Percentiles rank a stretch among this genome's conserved stretches.
These are phyloP conservation scores for Passiflora organensis DNA, from an alignment of 345 rosid species.

Conservation along the genomic window DNA sequence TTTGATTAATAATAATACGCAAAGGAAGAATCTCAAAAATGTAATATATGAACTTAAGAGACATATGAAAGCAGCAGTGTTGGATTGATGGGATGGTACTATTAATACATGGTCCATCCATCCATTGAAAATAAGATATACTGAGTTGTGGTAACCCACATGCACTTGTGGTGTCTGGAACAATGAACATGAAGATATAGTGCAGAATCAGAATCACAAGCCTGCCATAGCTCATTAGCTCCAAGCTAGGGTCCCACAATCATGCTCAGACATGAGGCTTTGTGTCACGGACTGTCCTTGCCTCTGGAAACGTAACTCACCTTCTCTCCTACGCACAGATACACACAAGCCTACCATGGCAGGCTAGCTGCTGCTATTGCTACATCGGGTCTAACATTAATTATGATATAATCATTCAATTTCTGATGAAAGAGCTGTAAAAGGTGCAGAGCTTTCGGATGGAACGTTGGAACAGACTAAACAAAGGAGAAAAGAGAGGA, in stretches of 20 bases:
- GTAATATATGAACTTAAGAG: too few relatives aligned
- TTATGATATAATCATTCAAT: conserved; percentile 24
- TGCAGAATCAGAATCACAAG: not conserved
- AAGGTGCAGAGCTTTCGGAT: conserved; percentile 17
- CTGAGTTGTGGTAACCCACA: not conserved
- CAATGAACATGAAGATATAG: not conserved
- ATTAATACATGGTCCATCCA: not conserved
- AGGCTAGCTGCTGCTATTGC: not conserved
- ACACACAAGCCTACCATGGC: not conserved
- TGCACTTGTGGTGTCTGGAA: not conserved
- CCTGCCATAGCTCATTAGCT: too few relatives aligned
- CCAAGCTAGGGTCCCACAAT: conserved; percentile 3
- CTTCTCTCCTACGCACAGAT: not conserved
- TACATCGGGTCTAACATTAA: conserved; percentile 9
- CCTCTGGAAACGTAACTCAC: conserved; percentile 19
- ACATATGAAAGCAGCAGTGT: too few relatives aligned
- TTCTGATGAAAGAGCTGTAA: conserved; percentile 1
- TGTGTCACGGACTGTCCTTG: conserved; percentile 27
- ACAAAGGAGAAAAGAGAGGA: not conserved
- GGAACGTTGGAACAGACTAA: not conserved
- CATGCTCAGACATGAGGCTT: conserved; percentile 1
- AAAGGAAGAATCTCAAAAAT: too few relatives aligned
- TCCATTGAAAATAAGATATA: not conserved
- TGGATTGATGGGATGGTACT: not conserved
- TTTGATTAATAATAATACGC: too few relatives aligned